Conservation (phyloP, 75 land plant species). For the Adiantum capillusveneris region DNA sequence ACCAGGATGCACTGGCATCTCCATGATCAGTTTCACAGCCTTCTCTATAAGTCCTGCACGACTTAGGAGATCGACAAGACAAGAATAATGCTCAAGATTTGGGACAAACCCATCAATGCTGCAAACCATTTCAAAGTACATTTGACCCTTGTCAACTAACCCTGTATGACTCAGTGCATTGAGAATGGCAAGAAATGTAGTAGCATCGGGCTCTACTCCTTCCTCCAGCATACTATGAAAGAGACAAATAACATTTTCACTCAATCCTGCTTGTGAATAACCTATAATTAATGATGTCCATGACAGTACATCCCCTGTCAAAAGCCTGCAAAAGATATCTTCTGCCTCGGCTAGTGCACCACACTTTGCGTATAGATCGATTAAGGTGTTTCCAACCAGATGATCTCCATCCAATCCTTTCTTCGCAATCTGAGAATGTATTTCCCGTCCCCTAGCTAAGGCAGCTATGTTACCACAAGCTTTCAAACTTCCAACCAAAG, state of each 20-base stretch:
- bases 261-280: not conserved
- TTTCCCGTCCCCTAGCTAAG: conserved; percentile 7
- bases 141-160: conserved; percentile 2
- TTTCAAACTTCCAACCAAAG: conserved; percentile 8
- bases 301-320: not conserved
- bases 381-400: not conserved
- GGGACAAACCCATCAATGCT: not conserved
- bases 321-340: not conserved
- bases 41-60: not conserved
- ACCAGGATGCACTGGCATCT: conserved; percentile 2
- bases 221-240: not conserved
- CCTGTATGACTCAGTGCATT: conserved; percentile 8
- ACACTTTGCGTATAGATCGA: conserved; percentile 3
- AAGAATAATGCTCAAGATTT: not conserved
- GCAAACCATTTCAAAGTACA: not conserved
- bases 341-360: not conserved
- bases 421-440: conserved; percentile 6
- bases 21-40: not conserved
- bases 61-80: not conserved
- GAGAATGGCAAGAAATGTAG: conserved; percentile 6
- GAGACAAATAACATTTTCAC: not conserved
- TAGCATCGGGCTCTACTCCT: not conserved
- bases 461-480: conserved; percentile 9
- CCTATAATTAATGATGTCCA: not conserved
- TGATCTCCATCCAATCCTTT: conserved; percentile 1